phyloP scores from a whole-genome alignment of 1,284 basidiomycete genomes.

The Inonotus hispidus region DNA sequence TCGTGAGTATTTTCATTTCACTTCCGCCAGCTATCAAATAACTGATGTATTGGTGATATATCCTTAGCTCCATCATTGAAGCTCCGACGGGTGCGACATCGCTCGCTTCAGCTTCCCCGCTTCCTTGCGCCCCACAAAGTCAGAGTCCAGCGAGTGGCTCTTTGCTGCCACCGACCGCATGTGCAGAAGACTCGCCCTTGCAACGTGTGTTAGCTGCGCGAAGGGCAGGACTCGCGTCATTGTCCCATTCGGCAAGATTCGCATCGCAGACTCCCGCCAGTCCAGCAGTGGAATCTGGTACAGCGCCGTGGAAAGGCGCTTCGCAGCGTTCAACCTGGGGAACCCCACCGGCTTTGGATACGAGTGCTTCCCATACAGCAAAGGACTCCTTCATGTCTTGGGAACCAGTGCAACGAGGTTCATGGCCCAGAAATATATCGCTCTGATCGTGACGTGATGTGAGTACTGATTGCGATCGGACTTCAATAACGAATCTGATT shows the following conservation, averaged over 20 bases:
- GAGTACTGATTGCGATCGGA: background rate
- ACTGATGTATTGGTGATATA: background rate
- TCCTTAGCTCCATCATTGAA: slow-evolving; percentile 10
- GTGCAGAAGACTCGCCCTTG: slow-evolving; percentile 5
- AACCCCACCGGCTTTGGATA: background rate
- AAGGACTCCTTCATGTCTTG: slow-evolving; percentile 15
- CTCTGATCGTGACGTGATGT: background rate
- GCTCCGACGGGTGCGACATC: background rate
- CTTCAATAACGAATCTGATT: background rate
- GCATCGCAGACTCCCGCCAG: background rate
- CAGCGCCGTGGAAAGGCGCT: background rate
- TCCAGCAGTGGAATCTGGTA: background rate
- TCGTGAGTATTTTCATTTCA: slow-evolving; percentile 10
- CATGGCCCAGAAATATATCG: slow-evolving; percentile 12
- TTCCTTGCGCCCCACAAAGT: background rate
- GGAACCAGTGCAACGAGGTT: slow-evolving; percentile 1
- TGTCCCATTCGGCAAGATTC: background rate
- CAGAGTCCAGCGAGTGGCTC: background rate
- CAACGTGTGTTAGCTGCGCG: slow-evolving; percentile 9
- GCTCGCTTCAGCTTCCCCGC: slow-evolving; percentile 6
- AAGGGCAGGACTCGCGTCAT: background rate
- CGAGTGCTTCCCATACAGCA: background rate
- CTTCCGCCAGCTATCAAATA: background rate
- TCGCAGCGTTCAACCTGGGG: background rate
- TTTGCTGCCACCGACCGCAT: background rate